Percentiles rank a stretch among this genome's conserved stretches.
Evolutionary conservation across 495 filamentous ascomycete genomes (phyloP).

Genomic region (Neurospora sp.): DNA sequence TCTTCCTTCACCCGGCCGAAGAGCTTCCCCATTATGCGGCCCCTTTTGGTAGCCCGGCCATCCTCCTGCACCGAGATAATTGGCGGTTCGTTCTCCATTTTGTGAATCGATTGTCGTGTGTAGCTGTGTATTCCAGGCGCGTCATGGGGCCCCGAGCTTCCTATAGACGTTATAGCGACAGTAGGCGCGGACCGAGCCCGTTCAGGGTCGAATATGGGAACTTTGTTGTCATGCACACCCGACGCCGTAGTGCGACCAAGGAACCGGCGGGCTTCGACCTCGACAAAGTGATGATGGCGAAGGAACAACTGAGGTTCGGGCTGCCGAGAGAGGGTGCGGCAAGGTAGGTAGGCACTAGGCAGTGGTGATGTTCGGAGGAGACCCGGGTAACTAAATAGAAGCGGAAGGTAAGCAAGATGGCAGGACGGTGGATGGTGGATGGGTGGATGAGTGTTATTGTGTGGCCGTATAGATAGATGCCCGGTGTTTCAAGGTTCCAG

Average conservation of each 20-base stretch:
- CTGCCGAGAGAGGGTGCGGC: neutral
- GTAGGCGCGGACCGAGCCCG: neutral
- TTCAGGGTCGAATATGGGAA: neutral
- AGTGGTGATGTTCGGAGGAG: neutral
- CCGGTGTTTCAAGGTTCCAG: neutral
- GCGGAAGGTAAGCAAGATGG: neutral
- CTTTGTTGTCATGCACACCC: neutral
- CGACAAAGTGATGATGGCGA: neutral
- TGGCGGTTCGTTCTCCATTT: slow-evolving; percentile 36
- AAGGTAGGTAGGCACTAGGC: neutral
- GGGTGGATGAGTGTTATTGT: neutral
- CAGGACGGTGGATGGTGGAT: neutral
- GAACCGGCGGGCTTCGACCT: neutral
- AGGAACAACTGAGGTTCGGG: neutral
- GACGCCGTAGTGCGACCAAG: neutral
- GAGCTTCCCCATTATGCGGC: slow-evolving; percentile 40
- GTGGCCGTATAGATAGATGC: neutral
- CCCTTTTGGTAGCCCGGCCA: slow-evolving; percentile 27
- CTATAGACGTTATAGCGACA: neutral
- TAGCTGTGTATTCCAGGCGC: slow-evolving; percentile 6
- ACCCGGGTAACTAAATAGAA: neutral
- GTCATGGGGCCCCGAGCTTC: slow-evolving; percentile 11
- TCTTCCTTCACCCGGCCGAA: slow-evolving; percentile 19
- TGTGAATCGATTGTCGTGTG: slow-evolving; percentile 11
- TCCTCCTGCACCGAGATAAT: slow-evolving; percentile 23